Evolutionary conservation across 176 grass and related monocot genomes (phyloP).

Genomic region (Raddia guianensis): DNA sequence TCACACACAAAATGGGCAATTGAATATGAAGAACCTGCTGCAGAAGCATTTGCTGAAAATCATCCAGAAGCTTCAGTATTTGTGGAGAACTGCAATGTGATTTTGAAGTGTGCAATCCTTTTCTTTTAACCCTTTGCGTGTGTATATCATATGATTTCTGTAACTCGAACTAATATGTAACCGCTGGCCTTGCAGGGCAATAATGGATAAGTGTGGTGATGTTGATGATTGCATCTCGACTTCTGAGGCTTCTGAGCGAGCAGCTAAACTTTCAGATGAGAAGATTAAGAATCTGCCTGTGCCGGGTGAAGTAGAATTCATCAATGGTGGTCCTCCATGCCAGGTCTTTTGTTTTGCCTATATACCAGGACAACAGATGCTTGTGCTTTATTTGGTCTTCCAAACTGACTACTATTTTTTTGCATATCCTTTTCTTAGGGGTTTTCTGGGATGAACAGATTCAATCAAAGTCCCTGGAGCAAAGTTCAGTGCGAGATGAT

Average conservation of each 20-base stretch:
- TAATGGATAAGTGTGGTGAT: slow-evolving; percentile 76
- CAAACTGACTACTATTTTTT: neutral
- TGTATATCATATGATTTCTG: neutral
- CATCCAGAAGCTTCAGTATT: slow-evolving; percentile 71
- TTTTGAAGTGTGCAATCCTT: slow-evolving; percentile 51
- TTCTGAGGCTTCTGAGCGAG: slow-evolving; percentile 54
- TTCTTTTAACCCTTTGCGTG: neutral
- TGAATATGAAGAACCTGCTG: slow-evolving; percentile 81
- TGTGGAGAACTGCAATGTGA: slow-evolving; percentile 84
- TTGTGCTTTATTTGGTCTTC: neutral
- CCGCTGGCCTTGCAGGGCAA: slow-evolving; percentile 47
- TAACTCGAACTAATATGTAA: neutral
- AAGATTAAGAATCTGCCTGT: slow-evolving; percentile 61
- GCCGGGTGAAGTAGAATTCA: slow-evolving; percentile 77
- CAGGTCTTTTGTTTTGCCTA: slow-evolving; percentile 48
- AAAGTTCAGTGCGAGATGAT: slow-evolving; percentile 91
- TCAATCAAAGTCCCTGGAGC: slow-evolving; percentile 74
- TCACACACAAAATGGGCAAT: slow-evolving; percentile 82
- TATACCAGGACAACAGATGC: neutral
- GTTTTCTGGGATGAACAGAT: slow-evolving; percentile 82
- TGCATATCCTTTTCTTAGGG: slow-evolving; percentile 43
- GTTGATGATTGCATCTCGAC: slow-evolving; percentile 62
- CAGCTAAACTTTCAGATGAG: slow-evolving; percentile 53
- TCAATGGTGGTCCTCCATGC: slow-evolving; percentile 86
- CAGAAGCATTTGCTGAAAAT: slow-evolving; percentile 73